phyloP scores from a whole-genome alignment of 2,329 filamentous ascomycete species.

The Macrophomina phaseolina region DNA sequence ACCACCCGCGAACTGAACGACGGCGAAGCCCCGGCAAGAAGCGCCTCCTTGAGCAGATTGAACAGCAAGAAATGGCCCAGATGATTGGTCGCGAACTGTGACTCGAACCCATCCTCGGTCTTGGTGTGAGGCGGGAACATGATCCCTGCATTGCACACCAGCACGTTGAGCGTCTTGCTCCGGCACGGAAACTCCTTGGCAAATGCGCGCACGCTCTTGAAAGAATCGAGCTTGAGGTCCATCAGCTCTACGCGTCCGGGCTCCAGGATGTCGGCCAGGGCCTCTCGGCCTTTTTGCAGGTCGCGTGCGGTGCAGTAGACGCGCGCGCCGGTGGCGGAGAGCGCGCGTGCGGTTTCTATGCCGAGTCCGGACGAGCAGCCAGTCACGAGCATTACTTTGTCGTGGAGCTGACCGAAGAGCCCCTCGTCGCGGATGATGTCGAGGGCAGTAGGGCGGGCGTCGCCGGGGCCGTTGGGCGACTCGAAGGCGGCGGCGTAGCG shows the following conservation, averaged over 20 bases:
- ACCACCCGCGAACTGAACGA: conserved; percentile 39
- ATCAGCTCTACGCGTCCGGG: conserved; percentile 45
- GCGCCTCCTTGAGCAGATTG: conserved; percentile 48
- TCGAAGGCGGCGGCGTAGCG: conserved; percentile 32
- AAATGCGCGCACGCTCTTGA: conserved; percentile 33
- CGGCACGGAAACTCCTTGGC: conserved; percentile 32
- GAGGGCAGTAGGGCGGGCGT: conserved; percentile 49
- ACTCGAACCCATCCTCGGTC: conserved; percentile 52
- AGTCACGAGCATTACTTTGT: conserved; percentile 39
- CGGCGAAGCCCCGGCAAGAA: conserved; percentile 37
- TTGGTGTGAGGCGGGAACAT: conserved; percentile 39
- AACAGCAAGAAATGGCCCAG: conserved; percentile 53
- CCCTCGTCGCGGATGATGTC: conserved; percentile 48
- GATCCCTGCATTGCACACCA: conserved; percentile 49
- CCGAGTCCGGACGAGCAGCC: conserved; percentile 40
- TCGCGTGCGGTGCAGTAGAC: conserved; percentile 53
- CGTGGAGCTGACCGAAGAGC: conserved; percentile 40
- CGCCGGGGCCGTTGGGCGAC: conserved; percentile 43
- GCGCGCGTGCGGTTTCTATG: conserved; percentile 43
- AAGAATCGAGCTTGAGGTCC: conserved; percentile 34
- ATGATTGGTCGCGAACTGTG: conserved; percentile 55
- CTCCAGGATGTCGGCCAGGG: conserved; percentile 29
- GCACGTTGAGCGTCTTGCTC: conserved; percentile 39
- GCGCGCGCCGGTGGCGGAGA: conserved; percentile 53
- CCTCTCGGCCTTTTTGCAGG: conserved; percentile 43